Evolutionary conservation across 257 asterid genomes (phyloP).

Genomic region (Solanum habrochaites): DNA sequence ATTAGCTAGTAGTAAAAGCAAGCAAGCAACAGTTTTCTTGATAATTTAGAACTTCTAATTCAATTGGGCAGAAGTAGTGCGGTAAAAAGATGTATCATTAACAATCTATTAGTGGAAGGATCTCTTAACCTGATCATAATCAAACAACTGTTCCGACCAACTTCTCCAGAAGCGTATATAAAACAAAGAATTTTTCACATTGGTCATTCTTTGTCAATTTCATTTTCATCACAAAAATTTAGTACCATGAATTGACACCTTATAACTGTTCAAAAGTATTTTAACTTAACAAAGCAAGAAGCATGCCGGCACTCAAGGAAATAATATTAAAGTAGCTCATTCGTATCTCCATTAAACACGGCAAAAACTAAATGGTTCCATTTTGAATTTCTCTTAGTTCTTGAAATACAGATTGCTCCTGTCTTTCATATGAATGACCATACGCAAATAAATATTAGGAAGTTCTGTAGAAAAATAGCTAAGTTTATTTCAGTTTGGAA

Average conservation of each 20-base stretch:
- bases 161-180: background rate
- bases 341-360: background rate
- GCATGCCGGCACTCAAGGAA: background rate
- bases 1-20: background rate
- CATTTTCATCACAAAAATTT: background rate
- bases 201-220: background rate
- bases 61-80: background rate
- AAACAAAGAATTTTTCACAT: background rate
- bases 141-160: background rate
- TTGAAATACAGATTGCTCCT: background rate
- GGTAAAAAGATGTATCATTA: background rate
- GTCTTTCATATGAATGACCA: background rate
- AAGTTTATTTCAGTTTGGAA: background rate
- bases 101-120: background rate
- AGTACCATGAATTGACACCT: background rate
- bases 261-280: background rate
- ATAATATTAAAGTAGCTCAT: background rate
- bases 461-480: background rate
- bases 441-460: background rate
- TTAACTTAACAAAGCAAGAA: background rate
- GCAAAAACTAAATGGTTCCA: background rate
- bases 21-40: background rate
- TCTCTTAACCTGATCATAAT: conserved; percentile 1
- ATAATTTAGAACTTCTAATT: background rate
- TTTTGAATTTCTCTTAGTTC: background rate